Evolutionary conservation across 1,139 yeast genomes (phyloP).

Genomic region (Scheffersomyces illinoinensis): DNA sequence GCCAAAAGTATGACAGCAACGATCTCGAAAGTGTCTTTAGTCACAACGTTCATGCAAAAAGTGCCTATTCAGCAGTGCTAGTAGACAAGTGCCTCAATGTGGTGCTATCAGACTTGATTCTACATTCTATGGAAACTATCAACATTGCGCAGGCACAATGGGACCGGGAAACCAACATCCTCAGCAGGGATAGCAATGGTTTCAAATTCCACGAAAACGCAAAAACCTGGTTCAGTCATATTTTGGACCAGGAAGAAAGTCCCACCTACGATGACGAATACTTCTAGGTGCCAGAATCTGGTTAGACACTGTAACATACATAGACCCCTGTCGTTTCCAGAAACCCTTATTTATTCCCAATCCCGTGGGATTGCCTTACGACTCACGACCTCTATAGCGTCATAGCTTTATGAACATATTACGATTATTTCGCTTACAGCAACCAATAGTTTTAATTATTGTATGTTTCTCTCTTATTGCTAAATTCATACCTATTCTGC

Average conservation of each 20-base stretch:
- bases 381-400: background rate
- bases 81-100: slow-evolving; percentile 2
- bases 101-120: background rate
- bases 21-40: background rate
- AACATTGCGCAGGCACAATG: background rate
- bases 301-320: too few species aligned
- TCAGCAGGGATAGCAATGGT: background rate
- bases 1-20: background rate
- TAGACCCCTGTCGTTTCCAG: background rate
- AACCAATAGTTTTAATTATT: too few species aligned
- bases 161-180: background rate
- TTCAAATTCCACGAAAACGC: background rate
- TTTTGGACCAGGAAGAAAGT: slow-evolving; percentile 1
- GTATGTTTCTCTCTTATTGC: background rate
- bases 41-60: background rate
- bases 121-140: slow-evolving; percentile 2
- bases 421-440: background rate
- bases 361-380: background rate
- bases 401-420: background rate
- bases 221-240: slow-evolving; percentile 1
- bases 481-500: background rate
- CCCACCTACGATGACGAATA: background rate
- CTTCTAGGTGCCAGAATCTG: background rate
- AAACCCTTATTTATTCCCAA: background rate
- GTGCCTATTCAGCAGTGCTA: background rate